Evolutionary conservation across 2,329 filamentous ascomycete species (phyloP), one percentile per base, ranked within the genome.

Genomic region (Hypoxylon sp.): DNA sequence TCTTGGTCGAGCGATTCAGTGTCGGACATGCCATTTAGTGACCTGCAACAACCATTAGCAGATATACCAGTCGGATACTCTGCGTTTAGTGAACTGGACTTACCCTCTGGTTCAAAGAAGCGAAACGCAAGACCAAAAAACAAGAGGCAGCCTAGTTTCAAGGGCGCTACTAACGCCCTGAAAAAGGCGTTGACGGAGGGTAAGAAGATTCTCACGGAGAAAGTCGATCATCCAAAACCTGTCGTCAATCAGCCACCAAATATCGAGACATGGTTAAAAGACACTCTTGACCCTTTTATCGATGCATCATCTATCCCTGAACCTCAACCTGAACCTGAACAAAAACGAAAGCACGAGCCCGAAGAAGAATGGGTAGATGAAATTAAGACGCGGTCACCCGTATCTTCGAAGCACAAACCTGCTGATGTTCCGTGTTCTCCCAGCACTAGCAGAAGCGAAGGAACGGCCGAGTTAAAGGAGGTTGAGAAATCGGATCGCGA

Each of bases 181-280:
- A 90, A 88, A 71, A 89, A 88, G 74, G 88, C 90, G 5, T 83
- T 90, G 63, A 86, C 82, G 46, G 88, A 88, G 63, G 87, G 87
- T 52, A 89, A 86, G 77, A 90, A 89, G 76, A 89, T 90, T 11
- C 84, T 90, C 37, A 84, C 88, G 12, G 87, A 90, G 59, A 84
- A 83, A 59, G 84, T 83, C 45, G 88, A 90, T 2, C 84, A 84
- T 0, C 75, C 76, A 14, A 83, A 83, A 50, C 81, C 83, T 6
- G 78, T 81, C 1, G 77, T 78, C 2, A 89, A 90, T 64, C 84
- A 87, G 45, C 88, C 88, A 4, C 85, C 84, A 0, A 90, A 84
- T 71, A 90, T 90, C 57, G 88, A 90, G 73, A 88, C 84, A 21
- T 90, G 88, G 88, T 79, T 90, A 25, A 87, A 85, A 71, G 83